phyloP scores from a whole-genome alignment of 2,329 filamentous ascomycete genomes.

The Ceratocystis colombiana region DNA sequence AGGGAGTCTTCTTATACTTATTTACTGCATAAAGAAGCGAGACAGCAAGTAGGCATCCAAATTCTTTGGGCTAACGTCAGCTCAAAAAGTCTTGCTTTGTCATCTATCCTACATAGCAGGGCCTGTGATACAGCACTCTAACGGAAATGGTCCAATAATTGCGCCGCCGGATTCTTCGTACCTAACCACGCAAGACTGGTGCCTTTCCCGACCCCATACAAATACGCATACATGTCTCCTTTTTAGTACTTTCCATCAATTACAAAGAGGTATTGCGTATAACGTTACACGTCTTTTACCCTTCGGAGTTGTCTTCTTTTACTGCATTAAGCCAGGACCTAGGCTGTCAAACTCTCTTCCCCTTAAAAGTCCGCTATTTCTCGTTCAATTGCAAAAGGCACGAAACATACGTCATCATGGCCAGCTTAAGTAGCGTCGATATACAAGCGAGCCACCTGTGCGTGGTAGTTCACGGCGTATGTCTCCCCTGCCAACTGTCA shows the following conservation, averaged over 20 bases:
- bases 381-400: not conserved
- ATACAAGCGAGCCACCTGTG: constrained; percentile 58
- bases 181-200: not conserved
- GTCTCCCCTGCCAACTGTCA: constrained; percentile 27
- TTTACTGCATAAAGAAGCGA: no score
- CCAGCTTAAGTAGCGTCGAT: constrained; percentile 42
- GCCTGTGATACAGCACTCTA: not conserved
- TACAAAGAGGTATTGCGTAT: not conserved
- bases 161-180: not conserved
- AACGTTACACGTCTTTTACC: not conserved
- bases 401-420: constrained; percentile 16
- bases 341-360: not conserved
- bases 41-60: no score
- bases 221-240: not conserved
- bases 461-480: constrained; percentile 66
- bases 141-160: not conserved
- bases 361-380: not conserved
- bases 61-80: no score
- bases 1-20: no score
- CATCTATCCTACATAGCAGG: not conserved
- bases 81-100: no score
- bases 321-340: not conserved
- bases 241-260: not conserved
- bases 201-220: no score
- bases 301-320: not conserved